Base-by-base conservation (phyloP, 208 protist genomes). In the Trypanosoma melophagium region DNA sequence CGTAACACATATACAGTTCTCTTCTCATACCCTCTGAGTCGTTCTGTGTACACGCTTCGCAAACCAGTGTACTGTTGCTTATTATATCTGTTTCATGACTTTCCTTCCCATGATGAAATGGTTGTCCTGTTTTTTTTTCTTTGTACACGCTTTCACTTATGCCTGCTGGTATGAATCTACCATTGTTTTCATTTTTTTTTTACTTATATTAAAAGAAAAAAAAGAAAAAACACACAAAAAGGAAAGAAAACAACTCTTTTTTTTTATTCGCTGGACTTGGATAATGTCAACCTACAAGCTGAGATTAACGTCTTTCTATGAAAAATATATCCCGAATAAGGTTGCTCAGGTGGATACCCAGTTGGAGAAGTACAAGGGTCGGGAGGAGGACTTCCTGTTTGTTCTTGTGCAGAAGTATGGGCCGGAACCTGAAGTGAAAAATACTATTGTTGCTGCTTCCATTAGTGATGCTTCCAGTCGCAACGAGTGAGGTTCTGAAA, bases 401-500 rank as follows among this genome's bases (percentile, higher is more conserved):
- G 60, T 76, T 24, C 76, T 92, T 24, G 86, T 84, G 9, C 54
- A 83, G 25, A 84, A 82, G 60, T 89, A 87, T 66, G 86, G 86
- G 1, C 68, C 82, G 14, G 79, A 92, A 70, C 82, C 86, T 14
- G 42, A 12, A 3, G 42, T 35, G 5, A 5, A 7, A 5, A 35
- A 35, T 35, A 35, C 12, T 63, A n/a, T 17, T 44, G 7, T 44
- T 0, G 9, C 61, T 66, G 31, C 50, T 35, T n/a, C 61, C 5
- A 5, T 35, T 35, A 35, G 28, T 35, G 28, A 35, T 35, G 28
- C 1, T 35, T 35, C 5, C 3, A 35, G 3, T 35, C 28, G 28
- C 28, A 35, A 35, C 28, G 28, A 35, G 28, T 1, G 1, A 35
- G 3, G 28, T 35, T 35, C 28, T 35, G 28, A 35, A 35, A 35